A percentile compares a stretch with the other conserved stretches of the same genome.
phyloP scores from a whole-genome alignment of 2,329 filamentous ascomycete genomes.

The Colletotrichum sp. region DNA sequence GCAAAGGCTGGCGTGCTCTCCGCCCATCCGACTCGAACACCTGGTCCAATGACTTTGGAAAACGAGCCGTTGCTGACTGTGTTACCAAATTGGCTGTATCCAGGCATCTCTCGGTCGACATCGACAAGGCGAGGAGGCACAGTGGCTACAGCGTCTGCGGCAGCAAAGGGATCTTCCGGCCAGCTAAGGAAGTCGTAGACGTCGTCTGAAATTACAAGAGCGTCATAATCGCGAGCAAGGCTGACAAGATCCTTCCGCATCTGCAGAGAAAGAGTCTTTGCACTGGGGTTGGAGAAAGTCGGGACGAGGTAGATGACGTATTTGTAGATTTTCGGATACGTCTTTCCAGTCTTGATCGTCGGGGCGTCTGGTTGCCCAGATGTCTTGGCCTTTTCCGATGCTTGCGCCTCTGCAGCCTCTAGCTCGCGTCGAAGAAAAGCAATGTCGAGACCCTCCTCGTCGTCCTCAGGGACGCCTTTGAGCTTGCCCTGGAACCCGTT shows the following conservation, averaged over 20 bases:
- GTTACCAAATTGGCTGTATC: conserved; percentile 72
- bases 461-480: conserved; percentile 75
- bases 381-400: rapidly evolving
- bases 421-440: conserved; percentile 50
- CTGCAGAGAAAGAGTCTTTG: conserved; percentile 76
- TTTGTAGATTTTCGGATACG: conserved; percentile 74
- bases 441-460: conserved; percentile 74
- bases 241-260: conserved; percentile 72
- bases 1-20: conserved; percentile 68
- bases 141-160: conserved; percentile 30
- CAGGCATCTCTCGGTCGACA: conserved; percentile 70
- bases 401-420: not conserved
- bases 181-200: conserved; percentile 94
- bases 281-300: conserved; percentile 87
- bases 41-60: conserved; percentile 84
- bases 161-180: conserved; percentile 39
- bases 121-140: conserved; percentile 80
- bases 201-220: conserved; percentile 84
- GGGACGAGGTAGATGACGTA: conserved; percentile 90
- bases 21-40: conserved; percentile 83
- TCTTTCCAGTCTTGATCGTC: not conserved
- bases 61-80: conserved; percentile 89
- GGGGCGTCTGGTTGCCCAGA: not conserved
- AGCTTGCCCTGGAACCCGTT: conserved; percentile 72
- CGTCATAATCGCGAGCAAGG: conserved; percentile 78